Evolutionary conservation across 208 protist genomes (phyloP).

Genomic region (Acanthamoeba divionensis): DNA sequence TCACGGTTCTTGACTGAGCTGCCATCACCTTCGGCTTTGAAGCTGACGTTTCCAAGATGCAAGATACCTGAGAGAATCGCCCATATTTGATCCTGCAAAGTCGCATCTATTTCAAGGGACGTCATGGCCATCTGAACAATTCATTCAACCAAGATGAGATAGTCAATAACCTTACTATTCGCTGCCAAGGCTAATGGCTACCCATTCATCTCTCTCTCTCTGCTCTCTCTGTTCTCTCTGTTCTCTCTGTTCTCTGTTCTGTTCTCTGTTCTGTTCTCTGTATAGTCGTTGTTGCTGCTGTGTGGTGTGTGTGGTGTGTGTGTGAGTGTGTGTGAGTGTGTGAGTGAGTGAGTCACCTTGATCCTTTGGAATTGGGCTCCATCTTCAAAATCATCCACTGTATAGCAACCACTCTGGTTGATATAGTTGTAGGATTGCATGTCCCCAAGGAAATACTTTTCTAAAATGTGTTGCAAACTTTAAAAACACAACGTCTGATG

Average conservation of each 20-base stretch:
- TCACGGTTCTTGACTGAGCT: not conserved
- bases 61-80: constrained; percentile 86
- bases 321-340: not conserved
- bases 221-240: no score
- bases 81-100: constrained; percentile 69
- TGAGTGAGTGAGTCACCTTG: not conserved
- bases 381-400: no score
- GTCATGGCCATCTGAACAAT: constrained; percentile 43
- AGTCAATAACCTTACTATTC: no score
- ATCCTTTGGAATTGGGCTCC: no score
- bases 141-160: no score
- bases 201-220: no score
- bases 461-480: not conserved
- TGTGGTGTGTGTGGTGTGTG: no score
- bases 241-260: no score
- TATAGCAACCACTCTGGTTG: constrained; percentile 72
- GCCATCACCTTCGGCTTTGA: constrained; percentile 64
- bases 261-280: no score
- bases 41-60: constrained; percentile 88
- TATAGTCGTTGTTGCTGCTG: no score
- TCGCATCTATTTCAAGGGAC: not conserved
- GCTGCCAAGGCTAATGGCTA: no score
- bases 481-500: no score
- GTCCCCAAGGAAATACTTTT: not conserved
- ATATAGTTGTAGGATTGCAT: not conserved